Conservation (phyloP, 1,139 yeast species). For the Groenewaldozyma sp. region DNA sequence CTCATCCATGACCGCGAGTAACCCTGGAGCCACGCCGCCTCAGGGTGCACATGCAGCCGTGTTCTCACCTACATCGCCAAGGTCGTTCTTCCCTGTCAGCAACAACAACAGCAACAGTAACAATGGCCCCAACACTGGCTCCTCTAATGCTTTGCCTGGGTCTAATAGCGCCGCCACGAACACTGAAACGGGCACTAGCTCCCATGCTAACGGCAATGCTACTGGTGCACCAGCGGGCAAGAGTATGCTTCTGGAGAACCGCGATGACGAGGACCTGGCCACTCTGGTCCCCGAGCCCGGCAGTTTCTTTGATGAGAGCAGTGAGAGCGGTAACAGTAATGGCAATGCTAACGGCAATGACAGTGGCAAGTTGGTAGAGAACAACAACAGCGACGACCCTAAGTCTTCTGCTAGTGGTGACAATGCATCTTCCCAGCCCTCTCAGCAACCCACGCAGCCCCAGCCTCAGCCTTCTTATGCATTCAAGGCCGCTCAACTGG, state of each 20-base stretch:
- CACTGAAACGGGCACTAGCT: neutral
- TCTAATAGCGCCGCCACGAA: neutral
- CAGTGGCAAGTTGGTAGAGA: no score
- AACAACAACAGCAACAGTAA: slow-evolving; percentile 5
- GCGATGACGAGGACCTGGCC: slow-evolving; percentile 24
- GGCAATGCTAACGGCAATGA: slow-evolving; percentile 1
- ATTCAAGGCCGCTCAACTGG: slow-evolving; percentile 6
- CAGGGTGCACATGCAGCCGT: no score
- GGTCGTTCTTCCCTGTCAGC: slow-evolving; percentile 20
- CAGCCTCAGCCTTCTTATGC: slow-evolving; percentile 8
- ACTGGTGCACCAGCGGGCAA: slow-evolving; percentile 19
- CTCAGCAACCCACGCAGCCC: slow-evolving; percentile 26
- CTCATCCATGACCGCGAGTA: neutral
- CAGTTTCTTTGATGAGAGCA: slow-evolving; percentile 10
- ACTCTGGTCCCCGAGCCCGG: slow-evolving; percentile 27
- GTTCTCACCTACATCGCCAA: slow-evolving; percentile 25
- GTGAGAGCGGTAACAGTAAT: slow-evolving; percentile 5
- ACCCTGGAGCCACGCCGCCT: neutral
- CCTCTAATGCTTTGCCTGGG: no score
- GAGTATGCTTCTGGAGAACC: slow-evolving; percentile 25
- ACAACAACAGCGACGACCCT: no score
- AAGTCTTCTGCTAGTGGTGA: no score
- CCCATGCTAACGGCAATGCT: neutral
- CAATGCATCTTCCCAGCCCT: no score
- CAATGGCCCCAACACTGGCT: slow-evolving; percentile 4